Conservation (phyloP, 1,139 yeast species). For the Geotrichum restrictum region DNA sequence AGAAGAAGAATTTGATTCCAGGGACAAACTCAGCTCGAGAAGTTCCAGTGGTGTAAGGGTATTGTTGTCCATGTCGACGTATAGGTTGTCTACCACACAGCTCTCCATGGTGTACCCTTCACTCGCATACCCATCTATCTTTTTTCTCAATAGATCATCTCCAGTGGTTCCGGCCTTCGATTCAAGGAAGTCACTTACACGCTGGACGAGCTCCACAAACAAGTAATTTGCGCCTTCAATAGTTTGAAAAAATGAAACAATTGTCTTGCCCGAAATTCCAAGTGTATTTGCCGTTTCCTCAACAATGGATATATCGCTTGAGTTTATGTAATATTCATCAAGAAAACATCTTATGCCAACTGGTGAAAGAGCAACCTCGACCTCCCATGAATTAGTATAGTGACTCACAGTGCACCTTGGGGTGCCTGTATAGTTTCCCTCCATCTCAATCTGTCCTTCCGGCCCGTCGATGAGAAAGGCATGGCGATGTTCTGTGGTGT, state of each 20-base stretch:
- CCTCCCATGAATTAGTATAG: background rate
- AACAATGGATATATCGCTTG: background rate
- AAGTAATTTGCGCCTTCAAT: constrained; percentile 8
- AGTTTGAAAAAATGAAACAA: constrained; percentile 3
- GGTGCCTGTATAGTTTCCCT: background rate
- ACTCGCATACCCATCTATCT: background rate
- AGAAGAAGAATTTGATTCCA: background rate
- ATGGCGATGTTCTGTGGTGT: background rate
- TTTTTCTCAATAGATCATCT: background rate
- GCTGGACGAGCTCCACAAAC: constrained; percentile 5
- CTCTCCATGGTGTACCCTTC: background rate
- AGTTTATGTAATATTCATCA: background rate
- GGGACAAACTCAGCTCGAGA: background rate
- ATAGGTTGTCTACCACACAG: background rate
- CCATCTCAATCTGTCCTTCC: background rate
- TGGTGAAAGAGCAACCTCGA: background rate
- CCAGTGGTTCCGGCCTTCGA: background rate
- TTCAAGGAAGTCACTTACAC: background rate
- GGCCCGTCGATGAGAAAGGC: background rate
- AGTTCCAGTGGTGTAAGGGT: background rate
- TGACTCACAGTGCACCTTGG: background rate
- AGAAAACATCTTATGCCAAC: background rate
- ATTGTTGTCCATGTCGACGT: background rate
- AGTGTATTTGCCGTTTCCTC: background rate
- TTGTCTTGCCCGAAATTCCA: background rate